Evolutionary conservation across 1,284 basidiomycete genomes (phyloP).

Genomic region (Peniophora sp.): DNA sequence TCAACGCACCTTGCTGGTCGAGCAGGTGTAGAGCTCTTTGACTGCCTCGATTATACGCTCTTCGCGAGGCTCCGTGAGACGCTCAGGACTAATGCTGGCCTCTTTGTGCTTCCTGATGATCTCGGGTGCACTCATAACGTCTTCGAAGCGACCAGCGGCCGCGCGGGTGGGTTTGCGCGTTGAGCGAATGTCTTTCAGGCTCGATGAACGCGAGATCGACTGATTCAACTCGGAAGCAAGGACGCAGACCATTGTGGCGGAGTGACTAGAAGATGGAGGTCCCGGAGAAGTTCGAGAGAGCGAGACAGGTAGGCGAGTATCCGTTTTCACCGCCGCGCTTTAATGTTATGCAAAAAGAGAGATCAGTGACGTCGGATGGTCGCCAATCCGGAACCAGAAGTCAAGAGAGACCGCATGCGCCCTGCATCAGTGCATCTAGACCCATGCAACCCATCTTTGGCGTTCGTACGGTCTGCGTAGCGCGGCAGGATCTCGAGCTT

Average conservation of each 20-base stretch:
- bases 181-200: slow-evolving; percentile 5
- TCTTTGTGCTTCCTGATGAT: not conserved
- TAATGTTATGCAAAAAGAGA: too few relatives aligned
- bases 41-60: slow-evolving; percentile 29
- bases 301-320: too few relatives aligned
- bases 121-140: not conserved
- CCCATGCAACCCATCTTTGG: too few relatives aligned
- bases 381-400: too few relatives aligned
- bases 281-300: too few relatives aligned
- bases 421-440: too few relatives aligned
- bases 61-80: slow-evolving; percentile 27
- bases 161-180: not conserved
- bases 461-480: too few relatives aligned
- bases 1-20: not conserved
- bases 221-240: slow-evolving; percentile 5
- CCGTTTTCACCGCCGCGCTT: too few relatives aligned
- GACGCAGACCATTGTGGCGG: slow-evolving; percentile 8
- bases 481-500: too few relatives aligned
- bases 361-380: too few relatives aligned
- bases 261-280: too few relatives aligned
- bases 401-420: too few relatives aligned
- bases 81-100: slow-evolving; percentile 4
- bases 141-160: slow-evolving; percentile 8
- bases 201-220: slow-evolving; percentile 8
- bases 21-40: slow-evolving; percentile 38